Conservation (phyloP, 169 alveolate genomes). For the Plasmodium coatneyi region DNA sequence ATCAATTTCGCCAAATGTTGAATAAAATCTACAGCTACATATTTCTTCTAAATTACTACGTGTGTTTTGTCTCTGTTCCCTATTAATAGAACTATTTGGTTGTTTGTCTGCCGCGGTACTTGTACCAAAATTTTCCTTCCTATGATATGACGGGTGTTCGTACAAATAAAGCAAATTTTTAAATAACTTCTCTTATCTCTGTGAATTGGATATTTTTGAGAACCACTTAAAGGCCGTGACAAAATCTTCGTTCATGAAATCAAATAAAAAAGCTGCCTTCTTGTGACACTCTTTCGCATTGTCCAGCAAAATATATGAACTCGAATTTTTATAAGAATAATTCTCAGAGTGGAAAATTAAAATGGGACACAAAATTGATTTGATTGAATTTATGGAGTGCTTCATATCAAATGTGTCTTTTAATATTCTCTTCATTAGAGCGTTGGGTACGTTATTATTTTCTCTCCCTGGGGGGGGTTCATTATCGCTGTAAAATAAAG, state of each 20-base stretch:
- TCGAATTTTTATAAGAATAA: constrained; percentile 48
- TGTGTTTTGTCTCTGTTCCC: not conserved
- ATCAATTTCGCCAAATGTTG: not conserved
- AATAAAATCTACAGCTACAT: not conserved
- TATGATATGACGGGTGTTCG: constrained; percentile 27
- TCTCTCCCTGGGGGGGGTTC: not conserved
- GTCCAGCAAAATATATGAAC: constrained; percentile 48
- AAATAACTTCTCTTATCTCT: constrained; percentile 31
- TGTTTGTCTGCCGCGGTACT: not conserved
- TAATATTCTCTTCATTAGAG: constrained; percentile 55
- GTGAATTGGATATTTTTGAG: constrained; percentile 17
- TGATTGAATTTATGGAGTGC: constrained; percentile 38
- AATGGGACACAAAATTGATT: constrained; percentile 46
- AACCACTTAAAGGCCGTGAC: constrained; percentile 50
- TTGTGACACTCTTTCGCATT: constrained; percentile 32
- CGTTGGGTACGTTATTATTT: constrained; percentile 24
- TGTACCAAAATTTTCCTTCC: not conserved
- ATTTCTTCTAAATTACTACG: not conserved
- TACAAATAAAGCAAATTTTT: constrained; percentile 49
- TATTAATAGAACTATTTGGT: not conserved
- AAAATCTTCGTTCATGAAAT: constrained; percentile 74
- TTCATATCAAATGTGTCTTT: constrained; percentile 66
- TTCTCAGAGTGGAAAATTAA: constrained; percentile 59
- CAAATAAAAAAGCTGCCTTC: constrained; percentile 63
- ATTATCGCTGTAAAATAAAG: constrained; percentile 35